Conservation (phyloP, 176 grass and related monocot genomes). For the Triticum urartu region DNA sequence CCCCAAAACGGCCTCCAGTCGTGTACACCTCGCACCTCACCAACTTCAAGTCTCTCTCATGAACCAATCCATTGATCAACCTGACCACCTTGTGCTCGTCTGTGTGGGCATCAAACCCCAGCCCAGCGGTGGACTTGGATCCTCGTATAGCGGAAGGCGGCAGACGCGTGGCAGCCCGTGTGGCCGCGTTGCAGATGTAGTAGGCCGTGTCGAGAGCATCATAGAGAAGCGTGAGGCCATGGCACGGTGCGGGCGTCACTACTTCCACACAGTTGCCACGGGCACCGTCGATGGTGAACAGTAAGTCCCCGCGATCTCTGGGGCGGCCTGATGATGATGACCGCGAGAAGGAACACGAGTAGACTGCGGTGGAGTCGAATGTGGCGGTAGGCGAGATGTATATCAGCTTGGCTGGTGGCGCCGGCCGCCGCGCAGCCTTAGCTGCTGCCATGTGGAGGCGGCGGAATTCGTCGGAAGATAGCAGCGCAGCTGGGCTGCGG, state of each 20-base stretch:
- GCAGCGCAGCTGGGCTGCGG: neutral
- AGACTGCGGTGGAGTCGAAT: neutral
- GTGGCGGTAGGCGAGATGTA: neutral
- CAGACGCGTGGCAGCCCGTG: neutral
- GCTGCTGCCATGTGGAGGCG: neutral
- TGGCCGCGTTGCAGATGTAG: constrained; percentile 26
- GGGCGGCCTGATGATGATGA: too few relatives aligned
- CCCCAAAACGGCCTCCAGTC: neutral
- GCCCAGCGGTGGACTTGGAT: neutral
- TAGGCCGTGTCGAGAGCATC: neutral
- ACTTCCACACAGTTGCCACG: neutral
- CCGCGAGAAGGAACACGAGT: neutral
- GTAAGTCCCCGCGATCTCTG: neutral
- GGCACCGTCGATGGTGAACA: neutral
- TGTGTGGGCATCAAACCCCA: neutral
- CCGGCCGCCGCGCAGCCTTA: accelerated
- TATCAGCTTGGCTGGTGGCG: neutral
- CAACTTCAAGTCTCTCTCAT: too few relatives aligned
- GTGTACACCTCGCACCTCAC: neutral
- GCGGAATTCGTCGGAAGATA: neutral
- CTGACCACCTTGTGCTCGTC: constrained; percentile 23
- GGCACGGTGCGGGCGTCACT: neutral
- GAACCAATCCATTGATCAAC: neutral
- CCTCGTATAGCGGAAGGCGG: neutral
- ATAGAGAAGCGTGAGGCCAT: constrained; percentile 13